Conservation (phyloP, 768 basidiomycete species). For the Mycena pura region DNA sequence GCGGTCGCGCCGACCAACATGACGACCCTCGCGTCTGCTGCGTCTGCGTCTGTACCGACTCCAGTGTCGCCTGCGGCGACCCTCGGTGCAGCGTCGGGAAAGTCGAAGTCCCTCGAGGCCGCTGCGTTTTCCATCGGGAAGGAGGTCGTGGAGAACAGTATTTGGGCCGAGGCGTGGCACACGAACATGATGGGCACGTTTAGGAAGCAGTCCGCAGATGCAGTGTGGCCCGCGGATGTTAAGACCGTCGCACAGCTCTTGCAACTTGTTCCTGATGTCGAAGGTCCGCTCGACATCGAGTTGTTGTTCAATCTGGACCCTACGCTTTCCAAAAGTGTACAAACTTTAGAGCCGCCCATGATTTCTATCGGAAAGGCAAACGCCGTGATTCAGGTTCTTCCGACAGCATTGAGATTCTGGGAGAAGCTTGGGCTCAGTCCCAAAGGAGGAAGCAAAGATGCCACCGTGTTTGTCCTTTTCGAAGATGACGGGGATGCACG, state of each 20-base stretch:
- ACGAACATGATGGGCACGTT: conserved; percentile 39
- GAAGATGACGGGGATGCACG: conserved; percentile 64
- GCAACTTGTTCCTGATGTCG: conserved; percentile 42
- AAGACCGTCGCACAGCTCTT: conserved; percentile 51
- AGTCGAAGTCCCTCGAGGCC: conserved; percentile 70
- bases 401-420: conserved; percentile 83
- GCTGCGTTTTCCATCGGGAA: conserved; percentile 66
- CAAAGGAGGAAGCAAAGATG: conserved; percentile 72
- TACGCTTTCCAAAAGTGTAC: conserved; percentile 21
- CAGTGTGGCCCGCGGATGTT: conserved; percentile 68
- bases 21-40: conserved; percentile 41
- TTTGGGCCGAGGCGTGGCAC: conserved; percentile 74
- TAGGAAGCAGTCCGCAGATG: conserved; percentile 33
- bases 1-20: conserved; percentile 54
- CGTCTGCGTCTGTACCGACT: conserved; percentile 65
- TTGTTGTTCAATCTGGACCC: conserved; percentile 47
- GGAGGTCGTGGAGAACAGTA: conserved; percentile 76
- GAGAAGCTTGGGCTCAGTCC: conserved; percentile 82
- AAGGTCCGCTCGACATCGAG: conserved; percentile 50
- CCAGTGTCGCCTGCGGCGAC: conserved; percentile 84
- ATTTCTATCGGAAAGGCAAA: conserved; percentile 73
- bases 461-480: conserved; percentile 70
- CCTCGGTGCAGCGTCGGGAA: conserved; percentile 68
- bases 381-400: conserved; percentile 69
- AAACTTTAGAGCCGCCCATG: conserved; percentile 58